phyloP scores from a whole-genome alignment of 1,284 basidiomycete genomes.

The Mycena sp. region DNA sequence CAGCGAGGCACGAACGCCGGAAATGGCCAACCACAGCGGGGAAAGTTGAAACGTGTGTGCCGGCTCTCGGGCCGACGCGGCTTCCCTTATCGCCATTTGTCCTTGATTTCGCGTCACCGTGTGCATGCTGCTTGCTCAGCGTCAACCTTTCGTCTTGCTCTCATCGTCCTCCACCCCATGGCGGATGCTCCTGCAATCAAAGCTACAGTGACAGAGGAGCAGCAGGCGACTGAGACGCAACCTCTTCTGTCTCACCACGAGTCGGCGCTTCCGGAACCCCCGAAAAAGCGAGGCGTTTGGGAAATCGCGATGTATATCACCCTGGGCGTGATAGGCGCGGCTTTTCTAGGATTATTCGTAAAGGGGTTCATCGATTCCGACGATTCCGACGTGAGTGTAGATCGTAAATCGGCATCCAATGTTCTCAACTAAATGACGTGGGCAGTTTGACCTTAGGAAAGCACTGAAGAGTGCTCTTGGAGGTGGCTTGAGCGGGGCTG shows the following conservation, averaged over 20 bases:
- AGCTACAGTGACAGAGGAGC: not conserved
- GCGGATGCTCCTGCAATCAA: constrained; percentile 19
- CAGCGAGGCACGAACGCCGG: too few relatives aligned
- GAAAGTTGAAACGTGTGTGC: too few relatives aligned
- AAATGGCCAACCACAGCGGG: too few relatives aligned
- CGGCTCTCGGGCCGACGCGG: too few relatives aligned
- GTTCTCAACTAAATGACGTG: not conserved
- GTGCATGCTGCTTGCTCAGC: constrained; percentile 15
- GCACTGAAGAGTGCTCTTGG: constrained; percentile 85
- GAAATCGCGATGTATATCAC: constrained; percentile 30
- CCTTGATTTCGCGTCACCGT: too few relatives aligned
- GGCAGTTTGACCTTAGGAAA: constrained; percentile 83
- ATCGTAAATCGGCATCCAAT: not conserved
- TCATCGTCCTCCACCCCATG: constrained; percentile 16
- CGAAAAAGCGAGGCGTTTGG: constrained; percentile 22
- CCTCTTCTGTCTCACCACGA: constrained; percentile 21
- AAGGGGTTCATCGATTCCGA: constrained; percentile 76
- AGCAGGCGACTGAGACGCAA: constrained; percentile 1
- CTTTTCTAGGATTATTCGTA: constrained; percentile 62
- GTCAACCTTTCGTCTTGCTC: not conserved
- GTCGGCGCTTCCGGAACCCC: constrained; percentile 18
- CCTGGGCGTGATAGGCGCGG: constrained; percentile 46
- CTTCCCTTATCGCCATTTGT: too few relatives aligned
- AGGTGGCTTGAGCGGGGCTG: constrained; percentile 87
- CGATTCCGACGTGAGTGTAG: constrained; percentile 65